Conservation (phyloP, 306 rosid genomes). For the Alnus rubra region DNA sequence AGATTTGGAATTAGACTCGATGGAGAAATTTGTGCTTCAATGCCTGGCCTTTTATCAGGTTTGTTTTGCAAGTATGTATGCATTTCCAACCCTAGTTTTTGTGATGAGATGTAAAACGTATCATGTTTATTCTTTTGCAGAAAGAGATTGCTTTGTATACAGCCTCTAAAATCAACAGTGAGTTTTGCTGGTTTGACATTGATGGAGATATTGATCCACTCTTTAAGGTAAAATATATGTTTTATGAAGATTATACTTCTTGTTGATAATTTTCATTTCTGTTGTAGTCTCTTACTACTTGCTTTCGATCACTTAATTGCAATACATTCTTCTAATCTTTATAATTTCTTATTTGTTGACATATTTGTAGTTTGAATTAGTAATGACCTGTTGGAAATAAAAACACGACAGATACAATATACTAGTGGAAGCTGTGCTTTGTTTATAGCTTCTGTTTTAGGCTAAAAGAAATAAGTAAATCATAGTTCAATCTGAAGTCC, state of each 20-base stretch:
- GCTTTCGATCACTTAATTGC: neutral
- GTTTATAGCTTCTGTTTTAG: neutral
- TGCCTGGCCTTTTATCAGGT: slow-evolving; percentile 93
- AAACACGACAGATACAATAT: neutral
- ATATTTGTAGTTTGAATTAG: neutral
- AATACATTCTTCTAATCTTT: neutral
- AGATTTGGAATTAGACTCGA: slow-evolving; percentile 89
- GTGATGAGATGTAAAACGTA: slow-evolving; percentile 1
- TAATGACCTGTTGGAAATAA: neutral
- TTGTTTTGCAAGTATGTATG: slow-evolving; percentile 19
- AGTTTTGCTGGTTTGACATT: slow-evolving; percentile 81
- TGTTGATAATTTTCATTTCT: slow-evolving; percentile 10
- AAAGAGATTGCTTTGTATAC: slow-evolving; percentile 95
- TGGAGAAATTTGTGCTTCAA: slow-evolving; percentile 86
- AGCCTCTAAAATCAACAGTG: slow-evolving; percentile 71
- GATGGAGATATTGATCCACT: slow-evolving; percentile 91
- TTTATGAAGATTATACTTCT: neutral
- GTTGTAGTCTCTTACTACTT: neutral
- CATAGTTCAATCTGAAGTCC: neutral
- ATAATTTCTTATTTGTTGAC: neutral
- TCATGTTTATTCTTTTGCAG: slow-evolving; percentile 51
- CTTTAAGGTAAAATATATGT: slow-evolving; percentile 60
- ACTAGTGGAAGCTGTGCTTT: neutral
- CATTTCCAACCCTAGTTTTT: slow-evolving; percentile 21
- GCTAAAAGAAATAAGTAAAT: neutral